Base-by-base conservation (phyloP, 352 stramenopile species). In the Phytophthora meadii region DNA sequence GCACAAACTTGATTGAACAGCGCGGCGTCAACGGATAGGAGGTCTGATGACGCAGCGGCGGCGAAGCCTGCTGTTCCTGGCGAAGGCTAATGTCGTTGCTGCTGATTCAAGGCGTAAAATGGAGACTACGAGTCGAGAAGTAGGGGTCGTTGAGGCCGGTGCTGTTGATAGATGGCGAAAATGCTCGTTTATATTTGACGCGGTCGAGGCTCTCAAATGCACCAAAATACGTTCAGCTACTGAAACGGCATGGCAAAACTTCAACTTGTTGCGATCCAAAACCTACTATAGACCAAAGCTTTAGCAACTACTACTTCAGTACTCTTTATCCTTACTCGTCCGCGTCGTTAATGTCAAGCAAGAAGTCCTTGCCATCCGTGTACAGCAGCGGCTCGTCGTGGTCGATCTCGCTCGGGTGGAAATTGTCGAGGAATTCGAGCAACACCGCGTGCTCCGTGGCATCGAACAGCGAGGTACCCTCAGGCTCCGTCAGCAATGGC, bases 361-460 rank as follows among this genome's bases (percentile, higher is more conserved):
- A 34, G 22, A 57, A 71, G 6, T 46, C 42, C 17, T 32, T 39
- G 32, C 54, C 48, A 9, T 55, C 37, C 14, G 51, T 55, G 40
- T 70, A 63, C 3, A 48, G 47, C 11, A 65, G 42, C n/a, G 62
- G 54, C 12, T 70, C 62, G 17, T 28, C 37, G 47, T 58, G 48
- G 41, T 71, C 49, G 48, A 71, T 66, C 50, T 66, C 63, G 28
- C 49, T 66, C 11, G 62, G 41, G 14, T 70, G 54, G 49, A 66
- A 70, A n/a, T 54, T 66, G 25, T 70, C 42, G 22, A 70, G 44
- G 62, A 70, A 70, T 44, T 65, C 54, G 1, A 70, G 48, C 49
- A 70, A 36, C 3, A 70, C 42, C 15, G 63, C 50, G 36, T 66
- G 49, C 36, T 71, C 63, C 12, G 14, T 66, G 27, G 46, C 14